Percentiles rank a stretch among this genome's conserved stretches.
These are phyloP conservation scores for Favolaschia claudopus DNA, from an alignment of 768 basidiomycete species.

Conservation along the genomic window DNA sequence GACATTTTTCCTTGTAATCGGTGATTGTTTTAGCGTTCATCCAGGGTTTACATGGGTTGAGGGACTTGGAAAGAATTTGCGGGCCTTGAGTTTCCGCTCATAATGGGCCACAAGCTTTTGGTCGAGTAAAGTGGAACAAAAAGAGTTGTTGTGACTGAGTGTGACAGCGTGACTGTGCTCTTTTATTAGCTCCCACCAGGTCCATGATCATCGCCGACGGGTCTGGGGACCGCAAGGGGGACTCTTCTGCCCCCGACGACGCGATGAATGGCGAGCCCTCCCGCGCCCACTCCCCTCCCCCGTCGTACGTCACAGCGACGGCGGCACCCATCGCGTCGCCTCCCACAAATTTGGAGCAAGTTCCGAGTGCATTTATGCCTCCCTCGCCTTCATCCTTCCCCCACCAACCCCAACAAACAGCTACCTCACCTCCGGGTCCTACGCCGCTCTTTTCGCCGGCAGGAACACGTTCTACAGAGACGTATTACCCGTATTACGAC, in stretches of 20 bases:
- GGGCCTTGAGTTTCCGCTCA: too few species aligned
- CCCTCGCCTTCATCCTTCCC: slow-evolving; percentile 27
- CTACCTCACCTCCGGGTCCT: slow-evolving; percentile 10
- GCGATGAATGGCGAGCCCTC: neutral
- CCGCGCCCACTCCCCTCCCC: slow-evolving; percentile 11
- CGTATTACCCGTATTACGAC: slow-evolving; percentile 24
- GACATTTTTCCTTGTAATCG: too few species aligned
- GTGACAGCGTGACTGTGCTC: too few species aligned
- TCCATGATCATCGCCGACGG: too few species aligned
- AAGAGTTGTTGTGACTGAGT: too few species aligned
- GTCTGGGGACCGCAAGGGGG: too few species aligned
- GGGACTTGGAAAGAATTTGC: too few species aligned
- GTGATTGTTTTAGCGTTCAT: too few species aligned
- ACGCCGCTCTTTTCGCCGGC: slow-evolving; percentile 19
- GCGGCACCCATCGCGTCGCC: neutral
- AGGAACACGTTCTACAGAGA: neutral
- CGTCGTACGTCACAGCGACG: slow-evolving; percentile 7
- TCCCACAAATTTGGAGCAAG: slow-evolving; percentile 3
- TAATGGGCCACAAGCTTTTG: too few species aligned
- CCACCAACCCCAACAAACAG: slow-evolving; percentile 14
- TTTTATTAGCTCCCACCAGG: too few species aligned
- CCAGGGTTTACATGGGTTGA: too few species aligned
- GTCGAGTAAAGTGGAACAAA: too few species aligned
- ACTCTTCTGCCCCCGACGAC: neutral
- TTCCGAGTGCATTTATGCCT: slow-evolving; percentile 25